A percentile compares a stretch with the other conserved stretches of the same genome.
phyloP scores from a whole-genome alignment of 768 basidiomycete species.

The Tremella mesenterica region DNA sequence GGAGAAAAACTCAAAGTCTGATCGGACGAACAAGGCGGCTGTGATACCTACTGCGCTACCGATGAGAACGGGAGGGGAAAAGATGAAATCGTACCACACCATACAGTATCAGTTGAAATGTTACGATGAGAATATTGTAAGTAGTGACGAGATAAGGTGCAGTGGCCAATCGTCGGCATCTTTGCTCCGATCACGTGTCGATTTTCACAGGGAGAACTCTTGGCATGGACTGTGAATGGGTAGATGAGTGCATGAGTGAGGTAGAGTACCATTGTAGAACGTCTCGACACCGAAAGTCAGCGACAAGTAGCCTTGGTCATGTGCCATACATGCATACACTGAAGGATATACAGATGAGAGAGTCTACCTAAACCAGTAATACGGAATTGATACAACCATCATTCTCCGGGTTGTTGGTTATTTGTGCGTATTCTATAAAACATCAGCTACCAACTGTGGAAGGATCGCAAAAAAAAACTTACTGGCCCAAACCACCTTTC shows the following conservation, averaged over 20 bases:
- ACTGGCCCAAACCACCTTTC: constrained; percentile 57
- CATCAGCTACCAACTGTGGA: not conserved
- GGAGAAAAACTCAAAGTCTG: too few species aligned
- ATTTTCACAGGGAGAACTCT: too few species aligned
- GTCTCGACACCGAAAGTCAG: too few species aligned
- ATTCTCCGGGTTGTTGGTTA: constrained; percentile 55
- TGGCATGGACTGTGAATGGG: too few species aligned
- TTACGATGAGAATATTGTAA: too few species aligned
- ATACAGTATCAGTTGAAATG: too few species aligned
- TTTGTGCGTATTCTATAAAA: constrained; percentile 53
- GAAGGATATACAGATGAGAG: not conserved
- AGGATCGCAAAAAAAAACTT: constrained; percentile 5
- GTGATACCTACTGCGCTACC: constrained; percentile 24
- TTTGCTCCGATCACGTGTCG: too few species aligned
- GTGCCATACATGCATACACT: constrained; percentile 1
- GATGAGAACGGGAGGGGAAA: constrained; percentile 27
- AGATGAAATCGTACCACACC: constrained; percentile 28
- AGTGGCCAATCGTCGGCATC: too few species aligned
- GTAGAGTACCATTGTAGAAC: too few species aligned
- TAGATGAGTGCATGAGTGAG: too few species aligned
- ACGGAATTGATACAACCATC: constrained; percentile 95
- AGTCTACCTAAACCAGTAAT: constrained; percentile 48
- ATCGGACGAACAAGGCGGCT: constrained; percentile 15
- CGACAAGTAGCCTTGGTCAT: too few species aligned
- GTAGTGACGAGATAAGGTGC: too few species aligned